Conservation (phyloP, 2,329 filamentous ascomycete genomes). For the Sporothrix euskadiensis region DNA sequence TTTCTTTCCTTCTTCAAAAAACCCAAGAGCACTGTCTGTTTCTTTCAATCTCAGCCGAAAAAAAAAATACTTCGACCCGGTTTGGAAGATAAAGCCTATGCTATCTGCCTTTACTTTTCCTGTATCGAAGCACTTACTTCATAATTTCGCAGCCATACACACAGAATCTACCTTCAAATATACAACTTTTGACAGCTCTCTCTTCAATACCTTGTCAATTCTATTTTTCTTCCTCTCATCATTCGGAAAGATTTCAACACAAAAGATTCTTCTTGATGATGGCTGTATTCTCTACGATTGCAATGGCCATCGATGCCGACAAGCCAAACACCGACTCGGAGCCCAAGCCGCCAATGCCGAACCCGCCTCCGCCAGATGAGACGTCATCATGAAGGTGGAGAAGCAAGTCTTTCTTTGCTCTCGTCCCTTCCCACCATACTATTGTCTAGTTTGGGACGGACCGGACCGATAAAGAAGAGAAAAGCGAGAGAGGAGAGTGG, state of each 20-base stretch:
- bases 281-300: neutral
- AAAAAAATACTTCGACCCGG: neutral
- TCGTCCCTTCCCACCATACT: neutral
- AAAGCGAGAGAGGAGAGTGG: neutral
- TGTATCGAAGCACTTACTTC: neutral
- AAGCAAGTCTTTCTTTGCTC: neutral
- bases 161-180: neutral
- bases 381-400: neutral
- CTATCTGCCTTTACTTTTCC: neutral
- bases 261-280: neutral
- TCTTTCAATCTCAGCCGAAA: neutral
- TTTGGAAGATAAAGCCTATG: neutral
- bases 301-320: neutral
- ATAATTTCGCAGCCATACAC: neutral
- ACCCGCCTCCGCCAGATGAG: conserved; percentile 26
- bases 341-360: conserved; percentile 31
- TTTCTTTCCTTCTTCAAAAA: too few relatives aligned
- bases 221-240: neutral
- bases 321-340: conserved; percentile 24
- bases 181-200: neutral
- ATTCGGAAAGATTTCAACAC: neutral
- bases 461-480: neutral
- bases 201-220: neutral
- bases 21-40: neutral
- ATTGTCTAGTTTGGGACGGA: conserved; percentile 7